Conservation (phyloP, 345 rosid species). For the Ricinus communis region DNA sequence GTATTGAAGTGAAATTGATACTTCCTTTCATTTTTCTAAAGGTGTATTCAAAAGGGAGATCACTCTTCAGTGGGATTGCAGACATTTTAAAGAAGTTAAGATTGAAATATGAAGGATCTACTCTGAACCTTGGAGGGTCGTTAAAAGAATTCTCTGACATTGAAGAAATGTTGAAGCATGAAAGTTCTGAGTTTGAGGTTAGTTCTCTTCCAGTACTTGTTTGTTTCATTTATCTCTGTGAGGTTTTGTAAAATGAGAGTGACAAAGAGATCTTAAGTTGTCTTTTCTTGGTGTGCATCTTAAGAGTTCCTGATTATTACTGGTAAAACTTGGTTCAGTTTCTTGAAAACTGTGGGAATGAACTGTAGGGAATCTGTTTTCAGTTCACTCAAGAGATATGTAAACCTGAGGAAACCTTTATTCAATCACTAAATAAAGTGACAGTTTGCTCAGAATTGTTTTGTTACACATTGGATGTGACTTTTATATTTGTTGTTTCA, state of each 20-base stretch:
- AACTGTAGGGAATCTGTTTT: too few species aligned
- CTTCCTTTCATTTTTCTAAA: conserved; percentile 28
- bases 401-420: not conserved
- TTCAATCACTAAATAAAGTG: not conserved
- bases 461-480: not conserved
- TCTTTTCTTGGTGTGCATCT: too few species aligned
- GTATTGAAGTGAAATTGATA: conserved; percentile 2
- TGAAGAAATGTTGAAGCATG: conserved; percentile 66
- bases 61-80: conserved; percentile 58
- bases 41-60: conserved; percentile 61
- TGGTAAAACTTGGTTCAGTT: not conserved
- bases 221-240: not conserved
- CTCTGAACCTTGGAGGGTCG: conserved; percentile 45
- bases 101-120: conserved; percentile 42
- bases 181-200: conserved; percentile 65
- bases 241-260: not conserved
- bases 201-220: conserved; percentile 22
- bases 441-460: not conserved
- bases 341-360: too few species aligned
- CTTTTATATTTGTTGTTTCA: not conserved
- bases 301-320: not conserved
- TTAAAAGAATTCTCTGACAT: conserved; percentile 49
- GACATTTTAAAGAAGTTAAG: conserved; percentile 51
- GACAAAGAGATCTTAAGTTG: not conserved
- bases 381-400: not conserved